Percentiles rank a stretch among this genome's conserved stretches.
These are phyloP conservation scores for Fusarium nematophilum DNA, from an alignment of 2,329 filamentous ascomycete genomes.

Conservation along the genomic window DNA sequence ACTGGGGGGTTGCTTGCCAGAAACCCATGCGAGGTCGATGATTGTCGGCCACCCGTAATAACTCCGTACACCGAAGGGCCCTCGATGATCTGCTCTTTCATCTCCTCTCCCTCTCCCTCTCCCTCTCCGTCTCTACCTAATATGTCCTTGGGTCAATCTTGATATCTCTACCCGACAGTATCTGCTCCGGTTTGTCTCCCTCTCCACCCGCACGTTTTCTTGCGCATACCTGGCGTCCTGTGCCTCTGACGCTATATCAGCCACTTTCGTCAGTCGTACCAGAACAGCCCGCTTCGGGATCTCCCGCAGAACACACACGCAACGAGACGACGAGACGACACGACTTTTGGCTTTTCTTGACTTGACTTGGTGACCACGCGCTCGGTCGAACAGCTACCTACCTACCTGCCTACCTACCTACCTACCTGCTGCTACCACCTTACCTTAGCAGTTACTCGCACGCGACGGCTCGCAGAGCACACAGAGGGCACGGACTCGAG, in stretches of 20 bases:
- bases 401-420: background rate
- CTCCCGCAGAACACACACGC: slow-evolving; percentile 39
- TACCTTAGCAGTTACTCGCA: no score
- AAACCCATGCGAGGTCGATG: background rate
- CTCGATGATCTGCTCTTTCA: slow-evolving; percentile 5
- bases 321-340: slow-evolving; percentile 12
- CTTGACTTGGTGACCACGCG: slow-evolving; percentile 1
- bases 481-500: slow-evolving; percentile 5
- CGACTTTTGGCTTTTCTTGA: background rate
- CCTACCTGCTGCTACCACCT: background rate
- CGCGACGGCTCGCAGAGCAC: slow-evolving; percentile 8
- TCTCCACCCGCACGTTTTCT: slow-evolving; percentile 16
- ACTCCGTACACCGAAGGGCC: slow-evolving; percentile 8
- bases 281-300: slow-evolving; percentile 40
- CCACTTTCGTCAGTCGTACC: slow-evolving; percentile 45
- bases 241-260: slow-evolving; percentile 40
- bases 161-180: background rate
- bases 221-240: slow-evolving; percentile 27
- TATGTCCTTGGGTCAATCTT: background rate
- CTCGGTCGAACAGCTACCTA: slow-evolving; percentile 9
- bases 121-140: background rate
- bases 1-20: slow-evolving; percentile 1
- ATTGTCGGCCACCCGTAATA: background rate
- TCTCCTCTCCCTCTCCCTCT: background rate
- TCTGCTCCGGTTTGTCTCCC: background rate